phyloP scores from a whole-genome alignment of 2,329 filamentous ascomycete genomes.

The Alternaria panax region DNA sequence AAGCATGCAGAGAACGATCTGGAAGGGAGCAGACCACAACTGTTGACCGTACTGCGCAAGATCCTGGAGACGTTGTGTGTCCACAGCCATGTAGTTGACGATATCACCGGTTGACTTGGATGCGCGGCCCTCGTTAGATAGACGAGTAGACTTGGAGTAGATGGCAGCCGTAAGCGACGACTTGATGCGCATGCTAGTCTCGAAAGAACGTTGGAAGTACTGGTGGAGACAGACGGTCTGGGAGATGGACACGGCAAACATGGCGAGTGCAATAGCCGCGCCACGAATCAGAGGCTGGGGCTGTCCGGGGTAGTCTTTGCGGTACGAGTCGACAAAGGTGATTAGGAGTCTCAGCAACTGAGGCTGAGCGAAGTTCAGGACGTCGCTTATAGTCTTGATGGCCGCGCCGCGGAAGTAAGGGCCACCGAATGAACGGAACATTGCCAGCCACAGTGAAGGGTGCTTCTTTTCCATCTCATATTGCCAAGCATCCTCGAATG shows the following conservation, averaged over 20 bases:
- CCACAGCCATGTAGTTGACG: slow-evolving; percentile 99
- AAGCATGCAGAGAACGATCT: slow-evolving; percentile 93
- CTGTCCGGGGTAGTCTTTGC: slow-evolving; percentile 58
- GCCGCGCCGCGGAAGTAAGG: slow-evolving; percentile 82
- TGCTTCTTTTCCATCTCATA: slow-evolving; percentile 73
- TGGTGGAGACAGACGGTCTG: slow-evolving; percentile 95
- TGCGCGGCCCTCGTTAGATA: slow-evolving; percentile 92
- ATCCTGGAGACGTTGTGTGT: slow-evolving; percentile 93
- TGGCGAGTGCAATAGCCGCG: slow-evolving; percentile 84
- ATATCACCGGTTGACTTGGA: slow-evolving; percentile 95
- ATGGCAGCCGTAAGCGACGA: slow-evolving; percentile 88
- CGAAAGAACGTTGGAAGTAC: slow-evolving; percentile 95
- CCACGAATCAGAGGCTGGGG: slow-evolving; percentile 80
- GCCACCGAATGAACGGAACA: slow-evolving; percentile 83
- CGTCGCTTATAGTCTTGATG: slow-evolving; percentile 89
- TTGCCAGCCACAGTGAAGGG: slow-evolving; percentile 85
- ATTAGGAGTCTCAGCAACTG: slow-evolving; percentile 88
- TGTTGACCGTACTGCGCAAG: slow-evolving; percentile 95
- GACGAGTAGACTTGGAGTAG: slow-evolving; percentile 85
- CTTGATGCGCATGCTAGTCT: slow-evolving; percentile 97
- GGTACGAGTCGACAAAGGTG: slow-evolving; percentile 81
- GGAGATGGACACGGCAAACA: slow-evolving; percentile 86
- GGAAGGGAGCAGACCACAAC: slow-evolving; percentile 95
- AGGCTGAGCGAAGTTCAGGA: slow-evolving; percentile 86
- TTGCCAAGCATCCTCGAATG: slow-evolving; percentile 79